Evolutionary conservation across 805 yeast species (phyloP).

Genomic region (Candida quercuum): DNA sequence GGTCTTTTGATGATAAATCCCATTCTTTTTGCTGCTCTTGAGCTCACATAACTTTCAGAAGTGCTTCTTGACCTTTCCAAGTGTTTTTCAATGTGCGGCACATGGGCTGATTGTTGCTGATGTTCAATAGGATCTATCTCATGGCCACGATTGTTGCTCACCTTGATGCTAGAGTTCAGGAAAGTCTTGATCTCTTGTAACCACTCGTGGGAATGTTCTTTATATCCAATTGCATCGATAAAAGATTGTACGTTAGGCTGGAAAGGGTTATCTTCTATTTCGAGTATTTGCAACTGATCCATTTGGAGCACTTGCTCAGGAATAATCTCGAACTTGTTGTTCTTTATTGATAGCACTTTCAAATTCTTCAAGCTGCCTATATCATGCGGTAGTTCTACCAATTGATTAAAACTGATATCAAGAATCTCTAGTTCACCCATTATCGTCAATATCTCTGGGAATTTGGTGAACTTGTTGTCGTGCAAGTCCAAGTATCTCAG

Average conservation of each 20-base stretch:
- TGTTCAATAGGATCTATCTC: background rate
- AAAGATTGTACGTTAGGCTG: conserved; percentile 40
- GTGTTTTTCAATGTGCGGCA: conserved; percentile 2
- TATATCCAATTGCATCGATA: conserved; percentile 29
- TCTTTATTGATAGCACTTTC: conserved; percentile 55
- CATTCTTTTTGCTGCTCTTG: conserved; percentile 72
- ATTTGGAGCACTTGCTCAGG: conserved; percentile 50
- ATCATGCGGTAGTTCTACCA: conserved; percentile 43
- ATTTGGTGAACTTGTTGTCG: conserved; percentile 45
- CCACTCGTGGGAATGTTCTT: conserved; percentile 41
- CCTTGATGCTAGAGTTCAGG: conserved; percentile 1
- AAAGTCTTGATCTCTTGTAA: conserved; percentile 13
- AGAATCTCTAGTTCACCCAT: conserved; percentile 50
- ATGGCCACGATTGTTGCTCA: background rate
- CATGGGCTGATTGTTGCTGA: background rate
- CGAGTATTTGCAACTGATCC: conserved; percentile 48
- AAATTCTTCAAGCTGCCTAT: conserved; percentile 36
- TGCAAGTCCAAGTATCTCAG: conserved; percentile 64
- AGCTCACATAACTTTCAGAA: conserved; percentile 40
- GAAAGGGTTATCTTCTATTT: conserved; percentile 58
- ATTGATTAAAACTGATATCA: conserved; percentile 55
- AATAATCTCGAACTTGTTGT: conserved; percentile 50
- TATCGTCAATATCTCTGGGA: conserved; percentile 43
- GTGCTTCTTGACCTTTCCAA: conserved; percentile 29
- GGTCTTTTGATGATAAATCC: conserved; percentile 54